Evolutionary conservation across 768 basidiomycete genomes (phyloP), one percentile per base, ranked within the genome.

Genomic region (Lactarius vividus): DNA sequence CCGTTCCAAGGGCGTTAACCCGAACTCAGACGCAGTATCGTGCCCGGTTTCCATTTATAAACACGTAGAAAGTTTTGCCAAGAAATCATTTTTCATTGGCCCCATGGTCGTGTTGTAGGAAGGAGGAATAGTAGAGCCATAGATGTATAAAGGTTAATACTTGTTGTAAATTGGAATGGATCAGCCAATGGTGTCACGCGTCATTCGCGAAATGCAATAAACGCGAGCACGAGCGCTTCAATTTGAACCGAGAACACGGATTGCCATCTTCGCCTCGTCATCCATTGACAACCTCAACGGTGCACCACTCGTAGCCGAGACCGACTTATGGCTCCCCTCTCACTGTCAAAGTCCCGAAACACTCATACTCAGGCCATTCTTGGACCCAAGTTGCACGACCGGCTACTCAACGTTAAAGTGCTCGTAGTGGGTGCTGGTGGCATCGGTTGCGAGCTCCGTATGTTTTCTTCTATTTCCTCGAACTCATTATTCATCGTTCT

Each of bases 381-480:
- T 4, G 95, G 95, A 8, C 77, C 84, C 46, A 87, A 90, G 69
- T 77, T 94, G 18, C 84, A 85, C 71, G 74, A 77, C 28, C 82
- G 83, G 63, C 79, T 93, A 4, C 79, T 85, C 4, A 75, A 82
- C 52, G 88, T 87, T 7, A 88, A 80, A 65, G 88, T 97, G 29
- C 80, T 99, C 68, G 81, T 98, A 31, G 96, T 99, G 37, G 97
- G 97, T 33, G 94, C 94, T 52, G 96, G 96, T 54, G 96, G 96
- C 0, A 98, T 98, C 73, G 97, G 97, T 9, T 99, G 96, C 72
- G 97, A 99, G 79, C 84, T 99, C 4, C 75, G 95, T 95, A 75
- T 71, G 53, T 57, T 11, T 33, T 37, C 15, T 64, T 49, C 46
- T 59, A 6, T 52, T 52, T 26, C 39, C 31, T 26, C 42, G 15